Base-by-base conservation (phyloP, 495 filamentous ascomycete genomes). In the Trichoderma orchidacearum region DNA sequence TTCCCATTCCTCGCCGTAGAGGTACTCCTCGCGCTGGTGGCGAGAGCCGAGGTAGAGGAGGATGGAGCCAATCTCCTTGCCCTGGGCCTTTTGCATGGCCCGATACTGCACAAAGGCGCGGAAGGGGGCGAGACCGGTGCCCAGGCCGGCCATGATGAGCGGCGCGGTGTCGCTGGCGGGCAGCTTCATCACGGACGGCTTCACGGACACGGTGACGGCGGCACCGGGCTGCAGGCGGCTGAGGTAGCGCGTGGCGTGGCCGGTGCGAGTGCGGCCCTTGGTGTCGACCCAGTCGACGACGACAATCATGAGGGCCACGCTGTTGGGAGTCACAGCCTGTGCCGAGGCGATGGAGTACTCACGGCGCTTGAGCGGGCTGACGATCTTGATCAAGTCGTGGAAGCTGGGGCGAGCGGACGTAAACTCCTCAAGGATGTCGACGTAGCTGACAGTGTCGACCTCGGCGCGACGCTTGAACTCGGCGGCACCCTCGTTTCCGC, bases 1-100 rank as follows among this genome's bases (percentile, higher is more conserved):
- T 71, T 98, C 94, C 93, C 93, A 98, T 70, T 98, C 93, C 74
- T 98, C 93, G 60, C 93, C 93, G 65, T 98, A 98, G 48, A 96
- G 86, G 69, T 98, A 98, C 73, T 98, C 93, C 73, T 98, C 94
- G 57, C 90, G 87, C 74, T 95, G 90, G 79, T 95, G 90, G 48
- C 93, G 89, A 5, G 89, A 91, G 61, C 93, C 93, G 79, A 98
- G 91, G 78, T 97, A 98, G 58, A 98, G 77, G 21, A 98, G 80
- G 56, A 96, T 90, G 29, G 90, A 75, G 48, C 93, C 93, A 63
- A 98, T 95, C 56, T 93, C 85, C 73, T 91, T 89, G 67, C 93
- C 93, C 72, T 94, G 88, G 31, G 86, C 82, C 72, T 95, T 94
- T 70, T 97, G 92, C 81, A 91, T 90, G 17, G 93, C 93, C 38